Evolutionary conservation across 2,329 filamentous ascomycete species (phyloP), one percentile per base, ranked within the genome.

Genomic region (Exserohilum turcica): DNA sequence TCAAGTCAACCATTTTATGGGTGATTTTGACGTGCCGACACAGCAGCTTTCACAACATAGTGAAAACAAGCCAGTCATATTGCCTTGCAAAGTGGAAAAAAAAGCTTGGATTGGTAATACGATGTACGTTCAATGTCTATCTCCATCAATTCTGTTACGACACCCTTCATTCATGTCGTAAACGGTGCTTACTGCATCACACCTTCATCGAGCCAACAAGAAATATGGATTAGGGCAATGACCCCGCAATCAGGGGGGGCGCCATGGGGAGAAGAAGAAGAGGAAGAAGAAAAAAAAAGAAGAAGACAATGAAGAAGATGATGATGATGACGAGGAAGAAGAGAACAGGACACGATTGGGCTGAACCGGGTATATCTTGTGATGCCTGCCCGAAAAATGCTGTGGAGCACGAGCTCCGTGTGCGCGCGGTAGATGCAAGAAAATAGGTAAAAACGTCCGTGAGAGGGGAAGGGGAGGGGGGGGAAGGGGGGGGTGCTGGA

Each of bases 311-410:
- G 16, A 27, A 32, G 28, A 5, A 31, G 32, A 19, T 42, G 36
- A 15, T 5, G 7, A 7, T 5, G 7, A 24, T 5, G 7, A 24
- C n/a, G n/a, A n/a, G n/a, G 7, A 24, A 24, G 21, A 7, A 24
- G 21, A 24, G 31, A 49, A 48, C 38, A 53, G 50, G 44, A 48
- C 38, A 43, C 50, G 38, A 53, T 53, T 44, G 50, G 46, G 32
- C 47, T 50, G 43, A 51, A 48, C 49, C 43, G 51, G 51, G 51
- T 54, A 54, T 54, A 49, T 54, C 50, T 54, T 53, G 44, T 46
- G 35, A 52, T 52, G 50, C 46, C 45, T 53, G 50, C 33, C 33
- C 44, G 28, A 46, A 52, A 52, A 52, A 51, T 45, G 42, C 40
- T 51, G 29, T 52, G 47, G 13, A 46, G 40, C 44, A 43, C 50